A percentile compares a stretch with the other conserved stretches of the same genome.
phyloP scores from a whole-genome alignment of 2,329 filamentous ascomycete species.

The Phaeosphaeria sp. region DNA sequence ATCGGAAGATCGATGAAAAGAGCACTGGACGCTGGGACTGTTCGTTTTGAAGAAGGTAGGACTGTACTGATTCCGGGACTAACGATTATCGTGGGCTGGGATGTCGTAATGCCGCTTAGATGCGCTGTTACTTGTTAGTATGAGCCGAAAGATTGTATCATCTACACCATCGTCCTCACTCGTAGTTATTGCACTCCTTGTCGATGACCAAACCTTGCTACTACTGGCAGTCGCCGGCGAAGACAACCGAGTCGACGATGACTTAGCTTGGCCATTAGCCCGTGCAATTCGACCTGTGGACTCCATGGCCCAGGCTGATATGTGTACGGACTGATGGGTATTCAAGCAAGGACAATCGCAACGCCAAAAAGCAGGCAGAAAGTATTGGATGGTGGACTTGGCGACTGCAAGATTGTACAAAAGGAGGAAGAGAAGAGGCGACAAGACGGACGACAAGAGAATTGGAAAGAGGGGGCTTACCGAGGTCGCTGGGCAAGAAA shows the following conservation, averaged over 20 bases:
- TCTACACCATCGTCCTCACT: conserved; percentile 17
- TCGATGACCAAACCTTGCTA: conserved; percentile 16
- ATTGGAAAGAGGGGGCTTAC: conserved; percentile 34
- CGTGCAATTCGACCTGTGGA: conserved; percentile 27
- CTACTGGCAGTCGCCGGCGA: conserved; percentile 13
- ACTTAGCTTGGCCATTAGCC: conserved; percentile 38
- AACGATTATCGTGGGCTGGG: conserved; percentile 8
- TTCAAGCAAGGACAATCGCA: conserved; percentile 18
- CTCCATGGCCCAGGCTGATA: conserved; percentile 14
- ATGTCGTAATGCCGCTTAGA: conserved; percentile 18
- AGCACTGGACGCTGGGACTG: conserved; percentile 4
- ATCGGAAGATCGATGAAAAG: conserved; percentile 7
- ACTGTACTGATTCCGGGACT: conserved; percentile 5
- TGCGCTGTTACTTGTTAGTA: conserved; percentile 13
- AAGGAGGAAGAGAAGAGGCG: conserved; percentile 25
- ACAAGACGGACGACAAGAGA: conserved; percentile 22
- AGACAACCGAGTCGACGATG: conserved; percentile 5
- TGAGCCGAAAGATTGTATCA: not conserved
- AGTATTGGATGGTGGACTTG: conserved; percentile 17
- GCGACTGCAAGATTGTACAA: conserved; percentile 27
- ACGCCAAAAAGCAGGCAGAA: conserved; percentile 17
- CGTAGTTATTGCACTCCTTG: conserved; percentile 11
- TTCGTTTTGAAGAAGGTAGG: not conserved
- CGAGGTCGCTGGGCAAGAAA: conserved; percentile 41
- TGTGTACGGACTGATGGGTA: conserved; percentile 14